A percentile compares a stretch with the other conserved stretches of the same genome.
Evolutionary conservation across 148 eudicot species (phyloP).

Genomic region (Fagopyrum tataricum): DNA sequence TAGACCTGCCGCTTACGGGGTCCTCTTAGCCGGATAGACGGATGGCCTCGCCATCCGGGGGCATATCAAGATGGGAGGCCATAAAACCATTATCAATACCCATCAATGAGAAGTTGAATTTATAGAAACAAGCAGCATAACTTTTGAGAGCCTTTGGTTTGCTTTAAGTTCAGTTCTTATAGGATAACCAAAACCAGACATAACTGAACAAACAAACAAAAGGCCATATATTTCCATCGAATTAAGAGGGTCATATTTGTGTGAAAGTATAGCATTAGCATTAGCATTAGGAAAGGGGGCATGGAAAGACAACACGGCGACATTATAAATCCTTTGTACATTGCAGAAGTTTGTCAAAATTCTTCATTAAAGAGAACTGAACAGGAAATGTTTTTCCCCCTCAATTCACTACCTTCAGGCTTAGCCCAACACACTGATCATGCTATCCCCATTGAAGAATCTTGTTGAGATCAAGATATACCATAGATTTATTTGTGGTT

Average conservation of each 20-base stretch:
- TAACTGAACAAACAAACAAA: neutral
- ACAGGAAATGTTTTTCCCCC: neutral
- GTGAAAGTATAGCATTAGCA: constrained; percentile 7
- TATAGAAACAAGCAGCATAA: neutral
- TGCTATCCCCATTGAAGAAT: constrained; percentile 37
- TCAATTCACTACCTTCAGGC: neutral
- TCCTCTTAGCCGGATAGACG: no score
- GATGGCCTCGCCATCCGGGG: no score
- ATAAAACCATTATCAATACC: neutral
- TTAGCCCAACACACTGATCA: constrained; percentile 46
- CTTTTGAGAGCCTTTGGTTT: neutral
- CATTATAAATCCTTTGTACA: constrained; percentile 5
- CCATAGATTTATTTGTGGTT: constrained; percentile 12
- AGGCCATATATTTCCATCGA: neutral
- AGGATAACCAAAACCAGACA: neutral
- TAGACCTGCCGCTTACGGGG: no score
- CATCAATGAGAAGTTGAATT: neutral
- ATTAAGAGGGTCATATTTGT: constrained; percentile 6
- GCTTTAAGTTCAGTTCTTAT: neutral
- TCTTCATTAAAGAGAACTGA: neutral
- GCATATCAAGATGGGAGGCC: neutral
- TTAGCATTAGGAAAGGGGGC: neutral
- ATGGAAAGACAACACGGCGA: neutral
- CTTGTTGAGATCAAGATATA: constrained; percentile 23
- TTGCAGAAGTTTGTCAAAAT: constrained; percentile 8